These are phyloP conservation scores for Stephanocyclus meneghinianus DNA, from an alignment of 352 stramenopile genomes.

Conservation along the genomic window DNA sequence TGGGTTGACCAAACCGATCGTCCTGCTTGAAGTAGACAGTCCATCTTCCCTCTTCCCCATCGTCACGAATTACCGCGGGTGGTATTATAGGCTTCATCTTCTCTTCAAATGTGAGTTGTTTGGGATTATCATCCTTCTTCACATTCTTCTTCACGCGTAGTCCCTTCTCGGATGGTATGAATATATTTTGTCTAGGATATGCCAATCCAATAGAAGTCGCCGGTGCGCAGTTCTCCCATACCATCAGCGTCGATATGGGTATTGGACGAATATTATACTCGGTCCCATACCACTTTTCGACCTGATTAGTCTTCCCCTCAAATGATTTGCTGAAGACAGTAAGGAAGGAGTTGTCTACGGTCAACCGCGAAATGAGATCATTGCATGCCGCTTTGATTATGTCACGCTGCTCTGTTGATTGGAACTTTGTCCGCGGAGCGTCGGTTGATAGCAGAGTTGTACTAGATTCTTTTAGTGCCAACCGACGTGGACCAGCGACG, in stretches of 20 bases:
- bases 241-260: constrained; percentile 41
- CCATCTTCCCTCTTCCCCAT: constrained; percentile 70
- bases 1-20: constrained; percentile 76
- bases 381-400: constrained; percentile 43
- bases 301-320: constrained; percentile 63
- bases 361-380: constrained; percentile 62
- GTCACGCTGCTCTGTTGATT: constrained; percentile 52
- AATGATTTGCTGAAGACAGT: constrained; percentile 75
- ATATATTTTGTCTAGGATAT: constrained; percentile 70
- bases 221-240: constrained; percentile 56
- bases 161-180: constrained; percentile 74
- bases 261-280: constrained; percentile 62
- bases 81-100: constrained; percentile 64
- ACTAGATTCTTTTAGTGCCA: constrained; percentile 55
- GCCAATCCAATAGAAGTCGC: constrained; percentile 50
- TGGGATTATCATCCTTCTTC: constrained; percentile 16
- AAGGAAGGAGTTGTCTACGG: constrained; percentile 69
- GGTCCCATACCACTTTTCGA: constrained; percentile 79
- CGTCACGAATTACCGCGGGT: constrained; percentile 71
- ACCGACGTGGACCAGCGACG: constrained; percentile 65
- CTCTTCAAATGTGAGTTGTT: constrained; percentile 63
- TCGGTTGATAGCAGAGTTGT: constrained; percentile 33
- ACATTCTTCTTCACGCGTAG: constrained; percentile 63
- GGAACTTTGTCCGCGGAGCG: constrained; percentile 57
- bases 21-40: constrained; percentile 79